phyloP scores from a whole-genome alignment of 2,329 filamentous ascomycete species.

The Diaporthe destruens region DNA sequence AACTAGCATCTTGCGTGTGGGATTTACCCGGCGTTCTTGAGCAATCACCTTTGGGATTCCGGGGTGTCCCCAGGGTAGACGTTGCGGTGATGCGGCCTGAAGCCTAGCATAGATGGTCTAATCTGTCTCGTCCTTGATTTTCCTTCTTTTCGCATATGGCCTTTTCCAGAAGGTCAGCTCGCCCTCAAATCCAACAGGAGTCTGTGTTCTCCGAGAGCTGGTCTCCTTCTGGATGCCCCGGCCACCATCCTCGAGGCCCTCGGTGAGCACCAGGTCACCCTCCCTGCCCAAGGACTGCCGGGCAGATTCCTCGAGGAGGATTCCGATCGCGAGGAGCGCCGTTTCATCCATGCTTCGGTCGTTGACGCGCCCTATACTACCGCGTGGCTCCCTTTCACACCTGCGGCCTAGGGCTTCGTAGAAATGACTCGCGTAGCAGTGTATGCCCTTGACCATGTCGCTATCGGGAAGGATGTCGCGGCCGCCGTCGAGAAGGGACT shows the following conservation, averaged over 20 bases:
- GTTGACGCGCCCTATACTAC: constrained; percentile 53
- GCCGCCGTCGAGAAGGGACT: constrained; percentile 63
- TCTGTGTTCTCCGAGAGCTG: constrained; percentile 20
- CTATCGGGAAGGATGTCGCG: constrained; percentile 71
- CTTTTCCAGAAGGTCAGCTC: constrained; percentile 43
- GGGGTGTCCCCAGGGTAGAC: not conserved
- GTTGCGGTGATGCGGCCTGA: not conserved
- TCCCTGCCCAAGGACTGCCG: constrained; percentile 70
- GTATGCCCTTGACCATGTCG: constrained; percentile 77
- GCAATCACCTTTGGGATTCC: not conserved
- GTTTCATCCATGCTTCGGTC: constrained; percentile 81
- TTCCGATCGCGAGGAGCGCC: constrained; percentile 79
- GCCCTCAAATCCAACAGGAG: constrained; percentile 38
- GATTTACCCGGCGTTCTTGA: not conserved
- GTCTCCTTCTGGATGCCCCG: constrained; percentile 18
- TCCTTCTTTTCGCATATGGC: constrained; percentile 51
- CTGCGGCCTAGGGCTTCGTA: constrained; percentile 61
- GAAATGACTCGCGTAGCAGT: constrained; percentile 76
- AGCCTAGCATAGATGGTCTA: not conserved
- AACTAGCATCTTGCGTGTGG: not conserved
- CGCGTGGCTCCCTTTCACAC: constrained; percentile 31
- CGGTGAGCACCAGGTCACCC: constrained; percentile 80
- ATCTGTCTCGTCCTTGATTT: constrained; percentile 43
- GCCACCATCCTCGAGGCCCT: constrained; percentile 57
- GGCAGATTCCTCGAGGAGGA: constrained; percentile 79